phyloP scores from a whole-genome alignment of 2,329 filamentous ascomycete genomes.

The Cytospora mali region DNA sequence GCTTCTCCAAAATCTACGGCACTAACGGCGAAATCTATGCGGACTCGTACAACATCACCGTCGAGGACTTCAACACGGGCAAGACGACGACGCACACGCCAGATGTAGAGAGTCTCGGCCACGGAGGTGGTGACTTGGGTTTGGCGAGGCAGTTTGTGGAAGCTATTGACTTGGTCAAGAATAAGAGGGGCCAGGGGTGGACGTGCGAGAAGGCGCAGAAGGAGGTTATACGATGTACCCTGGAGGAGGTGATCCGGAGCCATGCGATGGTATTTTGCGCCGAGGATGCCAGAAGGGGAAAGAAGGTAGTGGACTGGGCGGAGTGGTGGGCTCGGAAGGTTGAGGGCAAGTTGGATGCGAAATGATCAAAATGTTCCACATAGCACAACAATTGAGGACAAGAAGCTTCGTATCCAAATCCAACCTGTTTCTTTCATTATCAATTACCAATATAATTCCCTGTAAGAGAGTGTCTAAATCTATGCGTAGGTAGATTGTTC shows the following conservation, averaged over 20 bases:
- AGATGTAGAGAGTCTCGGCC: conserved; percentile 61
- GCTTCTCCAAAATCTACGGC: conserved; percentile 84
- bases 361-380: neutral
- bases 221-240: conserved; percentile 74
- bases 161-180: conserved; percentile 80
- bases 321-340: conserved; percentile 72
- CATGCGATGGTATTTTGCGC: conserved; percentile 94
- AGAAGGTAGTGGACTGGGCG: conserved; percentile 73
- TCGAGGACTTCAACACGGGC: conserved; percentile 71
- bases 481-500: neutral
- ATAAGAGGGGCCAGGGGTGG: conserved; percentile 69
- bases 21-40: conserved; percentile 84
- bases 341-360: conserved; percentile 31
- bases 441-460: neutral
- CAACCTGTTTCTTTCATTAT: neutral
- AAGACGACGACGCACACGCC: conserved; percentile 61
- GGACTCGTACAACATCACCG: conserved; percentile 74
- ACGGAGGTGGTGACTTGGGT: conserved; percentile 78
- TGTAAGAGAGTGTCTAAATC: neutral
- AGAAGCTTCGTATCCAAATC: neutral
- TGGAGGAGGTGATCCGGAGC: conserved; percentile 86
- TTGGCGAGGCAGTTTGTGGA: conserved; percentile 80
- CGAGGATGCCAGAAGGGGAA: conserved; percentile 75
- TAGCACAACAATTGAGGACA: neutral
- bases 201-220: conserved; percentile 71